These are phyloP conservation scores for Pleurotus giganteus DNA, from an alignment of 768 basidiomycete species.

Conservation along the genomic window DNA sequence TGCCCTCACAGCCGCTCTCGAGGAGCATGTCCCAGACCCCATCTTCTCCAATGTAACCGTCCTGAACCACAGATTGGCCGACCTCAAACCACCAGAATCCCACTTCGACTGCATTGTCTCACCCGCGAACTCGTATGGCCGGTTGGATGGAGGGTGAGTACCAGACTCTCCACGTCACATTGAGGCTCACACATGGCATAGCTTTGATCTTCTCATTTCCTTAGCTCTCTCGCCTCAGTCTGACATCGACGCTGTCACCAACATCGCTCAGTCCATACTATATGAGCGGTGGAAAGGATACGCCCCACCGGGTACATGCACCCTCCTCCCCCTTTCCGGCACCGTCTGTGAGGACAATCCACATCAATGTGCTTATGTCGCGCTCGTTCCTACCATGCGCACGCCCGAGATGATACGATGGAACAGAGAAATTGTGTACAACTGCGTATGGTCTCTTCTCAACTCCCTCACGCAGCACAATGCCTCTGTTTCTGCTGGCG, in stretches of 20 bases:
- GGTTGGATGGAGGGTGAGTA: slow-evolving; percentile 12
- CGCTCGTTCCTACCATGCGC: slow-evolving; percentile 28
- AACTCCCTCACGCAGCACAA: slow-evolving; percentile 12
- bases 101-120: slow-evolving; percentile 14
- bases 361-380: slow-evolving; percentile 19
- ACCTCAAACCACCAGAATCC: slow-evolving; percentile 2
- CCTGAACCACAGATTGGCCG: neutral
- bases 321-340: slow-evolving; percentile 19
- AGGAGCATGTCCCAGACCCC: slow-evolving; percentile 2
- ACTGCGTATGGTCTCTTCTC: slow-evolving; percentile 22
- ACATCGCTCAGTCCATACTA: slow-evolving; percentile 17
- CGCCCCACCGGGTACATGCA: slow-evolving; percentile 26
- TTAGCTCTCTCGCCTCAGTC: slow-evolving; percentile 3
- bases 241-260: slow-evolving; percentile 8
- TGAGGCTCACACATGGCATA: neutral
- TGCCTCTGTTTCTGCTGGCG: neutral
- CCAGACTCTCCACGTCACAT: no score
- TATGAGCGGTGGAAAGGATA: slow-evolving; percentile 23
- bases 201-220: slow-evolving; percentile 12
- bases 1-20: slow-evolving; percentile 5
- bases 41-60: slow-evolving; percentile 4
- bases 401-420: slow-evolving; percentile 21
- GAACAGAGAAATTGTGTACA: slow-evolving; percentile 26
- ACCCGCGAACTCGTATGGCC: slow-evolving; percentile 13
- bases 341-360: slow-evolving; percentile 15